Base-by-base conservation (phyloP, 2,329 filamentous ascomycete species). In the Ascochyta rabiei region DNA sequence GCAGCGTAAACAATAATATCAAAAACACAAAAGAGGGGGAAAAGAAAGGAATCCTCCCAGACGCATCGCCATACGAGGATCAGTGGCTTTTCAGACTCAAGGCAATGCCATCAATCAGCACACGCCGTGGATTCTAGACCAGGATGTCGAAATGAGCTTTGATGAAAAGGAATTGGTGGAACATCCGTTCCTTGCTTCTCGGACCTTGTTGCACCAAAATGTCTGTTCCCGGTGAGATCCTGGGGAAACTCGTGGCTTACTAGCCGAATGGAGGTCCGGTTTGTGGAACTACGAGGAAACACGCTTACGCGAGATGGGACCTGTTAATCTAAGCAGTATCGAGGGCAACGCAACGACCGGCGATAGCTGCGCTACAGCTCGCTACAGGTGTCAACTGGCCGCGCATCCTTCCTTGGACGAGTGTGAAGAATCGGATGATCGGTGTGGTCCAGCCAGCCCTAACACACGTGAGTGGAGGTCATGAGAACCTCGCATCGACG, bases 161-260 rank as follows among this genome's bases (percentile, higher is more conserved):
- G 53, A 57, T 56, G 31, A 53, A 45, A 61, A 62, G 59, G 61
- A 61, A 62, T 67, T 66, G 61, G 66, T 68, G 66, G 66, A 66
- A 68, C 66, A 53, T 59, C 56, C 56, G 54, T 59, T 44, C 48
- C 52, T 51, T 56, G 53, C 37, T 28, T 53, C 41, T 53, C 55
- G 57, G 56, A 38, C 44, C 41, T 56, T 52, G 52, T 55, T 53
- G 54, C 53, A 63, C 62, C 39, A 62, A 40, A 57, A 41, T 42
- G 57, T 62, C 26, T 49, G 49, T 49, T 49, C 42, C 42, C 45
- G 49, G 56, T 53, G 60, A 58, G 42, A 66, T 63, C 60, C 57
- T 67, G 62, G 64, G 60, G 61, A 58, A 63, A 49, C 39, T 57
- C 62, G 52, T 63, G 56, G 58, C 21, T 52, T 41, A 34, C 60